Base-by-base conservation (phyloP, 139 green algal species). In the Picochlorum sp. region DNA sequence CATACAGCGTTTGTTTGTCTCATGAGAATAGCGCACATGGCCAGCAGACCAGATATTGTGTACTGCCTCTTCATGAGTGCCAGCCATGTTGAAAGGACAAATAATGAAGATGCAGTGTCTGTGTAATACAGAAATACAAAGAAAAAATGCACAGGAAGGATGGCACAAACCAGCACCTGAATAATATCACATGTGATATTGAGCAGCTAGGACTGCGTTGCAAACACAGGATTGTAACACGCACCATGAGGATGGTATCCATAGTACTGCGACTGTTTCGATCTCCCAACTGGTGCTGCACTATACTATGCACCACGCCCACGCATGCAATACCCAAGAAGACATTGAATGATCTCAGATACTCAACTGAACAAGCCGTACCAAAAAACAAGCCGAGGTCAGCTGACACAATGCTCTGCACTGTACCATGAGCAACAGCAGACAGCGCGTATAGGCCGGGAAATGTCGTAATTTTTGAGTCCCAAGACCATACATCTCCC, bases 1-100 rank as follows among this genome's bases (percentile, higher is more conserved):
- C 92, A 98, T 18, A 97, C 86, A 3, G 81, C 89, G 68, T 96
- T 96, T 13, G 90, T 98, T 73, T 98, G 92, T 32, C 91, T 74
- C 64, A 91, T 83, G 0, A 77, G 23, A 8, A 92, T 74, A 5
- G 91, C 82, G 11, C 60, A 67, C 0, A 65, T 76, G 1, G 54
- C 84, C 32, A 79, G 64, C 34, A 77, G 23, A 6, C 62, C 78
- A 1, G 74, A 54, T 37, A 74, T 21, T 3, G 15, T 6, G 16
- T 59, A 59, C 10, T 65, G 58, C 1, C 49, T 7, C 1, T 64
- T 49, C n/a, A 71, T 49, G 2, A 45, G 28, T 13, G 70, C 67
- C 65, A 82, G 60, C 58, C 77, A 78, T 16, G 74, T 38, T 13
- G 78, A 64, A 58, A 95, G 61, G 1, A 90, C 65, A 30, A 88